Conservation (phyloP, 73 alveolate species). For the Tetrahymena elliotti region DNA sequence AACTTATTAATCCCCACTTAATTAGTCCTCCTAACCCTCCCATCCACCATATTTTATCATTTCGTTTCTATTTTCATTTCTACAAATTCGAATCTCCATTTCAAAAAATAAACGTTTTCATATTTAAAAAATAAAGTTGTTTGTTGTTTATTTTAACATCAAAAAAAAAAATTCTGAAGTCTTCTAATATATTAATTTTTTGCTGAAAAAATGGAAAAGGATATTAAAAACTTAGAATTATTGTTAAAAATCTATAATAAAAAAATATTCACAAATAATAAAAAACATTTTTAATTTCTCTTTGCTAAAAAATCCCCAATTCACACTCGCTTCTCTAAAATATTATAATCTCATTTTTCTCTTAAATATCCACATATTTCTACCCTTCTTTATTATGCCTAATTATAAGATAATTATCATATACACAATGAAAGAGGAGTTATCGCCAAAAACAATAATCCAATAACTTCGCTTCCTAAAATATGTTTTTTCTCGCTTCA, state of each 20-base stretch:
- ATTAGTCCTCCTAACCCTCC: not conserved
- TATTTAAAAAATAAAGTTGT: not conserved
- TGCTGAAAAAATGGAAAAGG: not conserved
- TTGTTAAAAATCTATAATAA: not conserved
- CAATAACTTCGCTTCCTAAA: not conserved
- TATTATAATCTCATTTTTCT: not conserved
- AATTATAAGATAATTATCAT: no score
- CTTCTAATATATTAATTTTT: not conserved
- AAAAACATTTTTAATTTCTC: not conserved
- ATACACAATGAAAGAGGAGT: not conserved
- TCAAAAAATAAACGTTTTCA: not conserved
- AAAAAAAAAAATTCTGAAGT: not conserved
- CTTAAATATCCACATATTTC: not conserved
- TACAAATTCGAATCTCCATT: not conserved
- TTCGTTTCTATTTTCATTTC: not conserved
- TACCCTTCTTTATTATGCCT: not conserved
- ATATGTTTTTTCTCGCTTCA: not conserved
- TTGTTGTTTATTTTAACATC: not conserved
- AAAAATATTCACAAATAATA: not conserved
- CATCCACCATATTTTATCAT: no score
- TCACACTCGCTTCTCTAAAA: not conserved
- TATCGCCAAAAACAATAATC: not conserved
- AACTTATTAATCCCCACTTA: not conserved
- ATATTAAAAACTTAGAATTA: not conserved
- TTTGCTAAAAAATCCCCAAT: not conserved